phyloP scores from a whole-genome alignment of 768 basidiomycete species.

The Kwoniella europaea region DNA sequence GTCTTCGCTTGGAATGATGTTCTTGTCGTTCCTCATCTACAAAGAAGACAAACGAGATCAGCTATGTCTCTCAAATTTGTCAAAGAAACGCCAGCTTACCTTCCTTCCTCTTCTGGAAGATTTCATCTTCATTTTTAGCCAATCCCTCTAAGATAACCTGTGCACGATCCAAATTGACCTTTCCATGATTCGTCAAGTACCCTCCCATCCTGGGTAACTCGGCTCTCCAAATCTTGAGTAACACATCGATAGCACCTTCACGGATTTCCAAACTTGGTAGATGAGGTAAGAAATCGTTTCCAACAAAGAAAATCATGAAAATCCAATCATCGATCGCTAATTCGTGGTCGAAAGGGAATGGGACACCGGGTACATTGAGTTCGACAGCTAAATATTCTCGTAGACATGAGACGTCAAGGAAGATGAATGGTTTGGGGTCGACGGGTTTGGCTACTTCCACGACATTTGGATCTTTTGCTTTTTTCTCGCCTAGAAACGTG shows the following conservation, averaged over 20 bases:
- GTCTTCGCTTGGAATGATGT: constrained; percentile 85
- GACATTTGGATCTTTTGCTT: constrained; percentile 64
- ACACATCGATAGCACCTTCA: constrained; percentile 97
- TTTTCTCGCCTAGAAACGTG: constrained; percentile 62
- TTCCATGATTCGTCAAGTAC: constrained; percentile 91
- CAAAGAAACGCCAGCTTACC: constrained; percentile 65
- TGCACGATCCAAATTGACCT: constrained; percentile 79
- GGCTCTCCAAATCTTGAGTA: constrained; percentile 92
- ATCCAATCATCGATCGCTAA: constrained; percentile 99
- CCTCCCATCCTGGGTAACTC: constrained; percentile 96
- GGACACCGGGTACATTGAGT: constrained; percentile 75
- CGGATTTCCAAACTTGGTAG: constrained; percentile 97
- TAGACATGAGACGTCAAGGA: constrained; percentile 92
- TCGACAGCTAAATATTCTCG: constrained; percentile 98
- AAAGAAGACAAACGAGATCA: neutral
- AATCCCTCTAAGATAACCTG: constrained; percentile 95
- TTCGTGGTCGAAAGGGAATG: constrained; percentile 91
- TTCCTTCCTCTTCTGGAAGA: constrained; percentile 89
- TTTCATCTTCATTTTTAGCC: constrained; percentile 92
- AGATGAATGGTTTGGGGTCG: constrained; percentile 96
- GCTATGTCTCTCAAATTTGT: neutral
- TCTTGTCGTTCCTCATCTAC: constrained; percentile 95
- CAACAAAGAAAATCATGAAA: constrained; percentile 98
- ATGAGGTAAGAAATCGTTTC: constrained; percentile 86
- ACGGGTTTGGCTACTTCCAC: constrained; percentile 62